Base-by-base conservation (phyloP, 2,329 filamentous ascomycete species). In the Fusarium denticulatum region DNA sequence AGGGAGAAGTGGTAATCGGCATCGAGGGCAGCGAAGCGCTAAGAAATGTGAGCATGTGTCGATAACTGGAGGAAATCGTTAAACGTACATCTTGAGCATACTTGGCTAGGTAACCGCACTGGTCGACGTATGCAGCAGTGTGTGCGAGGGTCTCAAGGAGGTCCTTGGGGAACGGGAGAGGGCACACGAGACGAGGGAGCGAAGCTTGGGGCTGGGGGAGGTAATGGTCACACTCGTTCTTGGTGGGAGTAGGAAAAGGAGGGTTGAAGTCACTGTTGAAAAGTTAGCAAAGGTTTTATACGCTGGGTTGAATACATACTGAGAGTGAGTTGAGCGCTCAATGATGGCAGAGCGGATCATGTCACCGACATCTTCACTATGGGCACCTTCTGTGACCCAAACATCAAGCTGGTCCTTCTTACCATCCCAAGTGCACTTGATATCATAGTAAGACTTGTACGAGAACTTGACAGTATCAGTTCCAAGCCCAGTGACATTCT, bases 41-140 rank as follows among this genome's bases (percentile, higher is more conserved):
- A 6, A 18, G 3, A 3, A 3, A 2, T 9, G 14, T 59, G 8
- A 64, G 42, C 7, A n/a, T 16, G 1, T 6, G 1, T 8, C 22
- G 1, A 1, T 11, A 4, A 6, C 32, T 11, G 1, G 2, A 20
- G 7, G 2, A 4, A 5, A 1, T 0, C 3, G 4, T 12, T 6
- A 0, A 20, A 42, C 55, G 0, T 73, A 72, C 72, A 7, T 69
- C 67, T 1, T 67, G 42, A 6, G 72, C 72, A 39, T 76, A 72
- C 26, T 72, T 73, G 37, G 72, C 73, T 1, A 73, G 53, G n/a
- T 76, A 75, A 1, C 73, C 73, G 7, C 69, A 70, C 24, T 74
- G 65, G 12, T 75, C 73, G 0, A 65, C 49, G 45, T 66, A 75
- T 12, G 73, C 56, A 9, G 62, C 60, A 5, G 71, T 66, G 15